phyloP scores from a whole-genome alignment of 192 early-diverging fungal genomes.

The Pecoramyces ruminantium region DNA sequence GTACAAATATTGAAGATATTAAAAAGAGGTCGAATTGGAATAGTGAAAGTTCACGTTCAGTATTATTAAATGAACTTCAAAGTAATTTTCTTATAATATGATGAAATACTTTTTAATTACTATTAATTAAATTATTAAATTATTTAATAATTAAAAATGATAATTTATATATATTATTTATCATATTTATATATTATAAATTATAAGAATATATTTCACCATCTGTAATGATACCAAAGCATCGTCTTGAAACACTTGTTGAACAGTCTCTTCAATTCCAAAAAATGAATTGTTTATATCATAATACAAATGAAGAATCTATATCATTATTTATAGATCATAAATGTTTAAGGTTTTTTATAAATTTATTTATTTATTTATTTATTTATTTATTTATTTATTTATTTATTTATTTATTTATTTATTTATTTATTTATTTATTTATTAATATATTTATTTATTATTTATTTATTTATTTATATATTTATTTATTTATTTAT shows the following conservation, averaged over 20 bases:
- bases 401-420: no score
- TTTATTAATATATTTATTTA: neutral
- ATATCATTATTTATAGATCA: conserved; percentile 56
- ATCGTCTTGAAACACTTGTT: conserved; percentile 66
- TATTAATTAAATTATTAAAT: neutral
- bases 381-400: no score
- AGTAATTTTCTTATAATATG: no score
- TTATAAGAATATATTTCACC: conserved; percentile 50
- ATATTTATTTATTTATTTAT: no score
- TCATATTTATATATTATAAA: no score
- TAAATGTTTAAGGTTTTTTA: conserved; percentile 51
- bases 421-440: no score
- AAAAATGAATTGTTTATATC: conserved; percentile 63
- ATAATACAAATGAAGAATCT: conserved; percentile 40
- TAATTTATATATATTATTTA: no score
- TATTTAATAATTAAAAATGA: neutral
- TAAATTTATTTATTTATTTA: no score
- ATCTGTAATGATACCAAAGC: conserved; percentile 69
- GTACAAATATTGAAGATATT: conserved; percentile 44
- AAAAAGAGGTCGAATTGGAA: conserved; percentile 57
- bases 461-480: conserved; percentile 1
- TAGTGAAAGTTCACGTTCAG: conserved; percentile 52
- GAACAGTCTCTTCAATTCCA: conserved; percentile 64
- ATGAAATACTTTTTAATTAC: no score
- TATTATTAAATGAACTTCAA: conserved; percentile 43